These are phyloP conservation scores for Salvia miltiorrhiza DNA, from an alignment of 257 asterid genomes.

Conservation along the genomic window DNA sequence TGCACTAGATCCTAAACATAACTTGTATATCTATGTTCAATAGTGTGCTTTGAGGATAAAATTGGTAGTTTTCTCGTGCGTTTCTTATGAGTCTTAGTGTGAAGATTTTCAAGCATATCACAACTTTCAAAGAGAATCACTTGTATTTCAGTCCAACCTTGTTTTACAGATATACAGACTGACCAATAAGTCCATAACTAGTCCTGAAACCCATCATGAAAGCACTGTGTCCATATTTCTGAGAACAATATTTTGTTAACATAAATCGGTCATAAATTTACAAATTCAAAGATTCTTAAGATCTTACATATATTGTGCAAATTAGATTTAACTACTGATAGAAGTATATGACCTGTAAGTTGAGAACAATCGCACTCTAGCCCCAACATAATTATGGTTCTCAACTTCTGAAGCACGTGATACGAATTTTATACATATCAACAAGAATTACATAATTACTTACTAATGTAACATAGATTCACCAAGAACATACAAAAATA, in stretches of 20 bases:
- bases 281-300: neutral
- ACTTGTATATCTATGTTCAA: neutral
- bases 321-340: neutral
- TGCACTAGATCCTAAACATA: no score
- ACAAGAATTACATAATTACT: neutral
- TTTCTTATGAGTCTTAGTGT: neutral
- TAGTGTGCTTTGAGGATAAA: neutral
- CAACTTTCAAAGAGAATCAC: neutral
- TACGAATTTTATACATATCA: neutral
- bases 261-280: neutral
- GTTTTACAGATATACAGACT: neutral
- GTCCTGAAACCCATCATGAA: neutral
- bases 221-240: neutral
- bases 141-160: neutral
- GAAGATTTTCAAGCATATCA: neutral
- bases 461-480: neutral
- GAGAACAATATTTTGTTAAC: neutral
- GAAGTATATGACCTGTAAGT: neutral
- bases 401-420: neutral
- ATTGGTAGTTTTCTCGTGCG: neutral
- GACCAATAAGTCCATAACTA: neutral
- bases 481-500: neutral
- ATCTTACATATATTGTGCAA: neutral
- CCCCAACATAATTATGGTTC: neutral
- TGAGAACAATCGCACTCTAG: neutral